These are phyloP conservation scores for Ogataea dorogensis DNA, from an alignment of 805 yeast species.

Conservation along the genomic window DNA sequence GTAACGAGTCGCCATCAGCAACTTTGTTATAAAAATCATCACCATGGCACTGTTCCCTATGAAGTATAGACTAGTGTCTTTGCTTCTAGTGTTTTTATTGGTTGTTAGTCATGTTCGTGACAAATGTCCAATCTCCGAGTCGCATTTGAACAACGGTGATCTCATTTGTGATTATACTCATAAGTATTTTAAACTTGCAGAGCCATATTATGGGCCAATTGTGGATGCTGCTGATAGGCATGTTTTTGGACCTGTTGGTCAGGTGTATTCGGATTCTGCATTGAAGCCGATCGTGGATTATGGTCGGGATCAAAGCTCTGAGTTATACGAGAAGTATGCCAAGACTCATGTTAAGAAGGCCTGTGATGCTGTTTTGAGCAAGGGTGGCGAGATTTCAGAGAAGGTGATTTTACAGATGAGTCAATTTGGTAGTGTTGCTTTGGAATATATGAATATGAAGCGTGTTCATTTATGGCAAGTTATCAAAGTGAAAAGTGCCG, in stretches of 20 bases:
- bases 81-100: slow-evolving; percentile 18
- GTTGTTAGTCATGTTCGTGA: slow-evolving; percentile 21
- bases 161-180: slow-evolving; percentile 25
- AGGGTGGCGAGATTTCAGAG: slow-evolving; percentile 1
- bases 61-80: slow-evolving; percentile 19
- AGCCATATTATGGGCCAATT: slow-evolving; percentile 22
- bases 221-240: slow-evolving; percentile 11
- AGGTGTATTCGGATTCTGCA: slow-evolving; percentile 22
- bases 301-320: slow-evolving; percentile 3
- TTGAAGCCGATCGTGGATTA: slow-evolving; percentile 25
- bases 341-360: slow-evolving; percentile 22
- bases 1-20: slow-evolving; percentile 13
- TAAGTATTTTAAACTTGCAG: slow-evolving; percentile 16
- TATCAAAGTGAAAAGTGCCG: slow-evolving; percentile 5
- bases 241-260: slow-evolving; percentile 15
- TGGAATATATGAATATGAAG: slow-evolving; percentile 9
- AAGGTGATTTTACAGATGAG: slow-evolving; percentile 1
- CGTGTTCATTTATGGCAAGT: neutral
- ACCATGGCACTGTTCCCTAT: slow-evolving; percentile 14
- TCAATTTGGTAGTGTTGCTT: slow-evolving; percentile 4
- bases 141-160: slow-evolving; percentile 18
- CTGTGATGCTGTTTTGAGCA: slow-evolving; percentile 10
- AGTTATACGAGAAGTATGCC: slow-evolving; percentile 14
- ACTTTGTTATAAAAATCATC: slow-evolving; percentile 2
- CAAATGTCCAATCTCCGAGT: slow-evolving; percentile 27